phyloP scores from a whole-genome alignment of 1,139 yeast genomes.

The Kodamaea ohmeri region DNA sequence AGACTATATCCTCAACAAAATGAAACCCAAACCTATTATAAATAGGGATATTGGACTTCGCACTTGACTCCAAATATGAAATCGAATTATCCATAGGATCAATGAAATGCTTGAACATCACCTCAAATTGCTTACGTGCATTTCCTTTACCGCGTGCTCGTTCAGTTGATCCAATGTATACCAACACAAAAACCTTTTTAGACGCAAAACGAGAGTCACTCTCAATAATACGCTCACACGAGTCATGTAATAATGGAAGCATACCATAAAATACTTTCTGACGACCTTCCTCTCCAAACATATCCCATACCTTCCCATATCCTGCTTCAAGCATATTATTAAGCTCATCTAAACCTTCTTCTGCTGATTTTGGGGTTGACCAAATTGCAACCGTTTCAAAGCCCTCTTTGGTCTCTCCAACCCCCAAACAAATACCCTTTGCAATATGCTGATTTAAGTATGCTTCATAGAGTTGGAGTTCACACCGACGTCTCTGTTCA shows the following conservation, averaged over 20 bases:
- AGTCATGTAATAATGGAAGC: conserved; percentile 56
- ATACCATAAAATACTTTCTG: conserved; percentile 54
- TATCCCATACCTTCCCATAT: conserved; percentile 51
- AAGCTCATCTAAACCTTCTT: conserved; percentile 45
- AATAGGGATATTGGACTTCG: conserved; percentile 52
- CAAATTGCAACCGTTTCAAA: conserved; percentile 66
- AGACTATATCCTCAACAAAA: conserved; percentile 47
- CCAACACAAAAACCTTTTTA: conserved; percentile 53
- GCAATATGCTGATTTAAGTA: conserved; percentile 56
- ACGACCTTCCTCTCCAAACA: conserved; percentile 52
- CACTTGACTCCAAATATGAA: conserved; percentile 59
- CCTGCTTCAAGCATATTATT: conserved; percentile 56
- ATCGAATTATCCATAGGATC: conserved; percentile 43
- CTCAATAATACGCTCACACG: conserved; percentile 37
- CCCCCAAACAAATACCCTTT: conserved; percentile 54
- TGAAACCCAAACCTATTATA: conserved; percentile 57
- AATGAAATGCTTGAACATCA: conserved; percentile 50
- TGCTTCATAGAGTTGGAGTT: conserved; percentile 51
- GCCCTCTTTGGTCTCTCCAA: conserved; percentile 40
- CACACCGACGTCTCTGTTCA: conserved; percentile 39
- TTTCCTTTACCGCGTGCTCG: conserved; percentile 67
- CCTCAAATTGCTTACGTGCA: conserved; percentile 56
- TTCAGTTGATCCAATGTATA: conserved; percentile 59
- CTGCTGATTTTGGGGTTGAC: conserved; percentile 52
- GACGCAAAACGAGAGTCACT: conserved; percentile 36